Conservation (phyloP, 768 basidiomycete species). For the Boletus vermiculosoides region DNA sequence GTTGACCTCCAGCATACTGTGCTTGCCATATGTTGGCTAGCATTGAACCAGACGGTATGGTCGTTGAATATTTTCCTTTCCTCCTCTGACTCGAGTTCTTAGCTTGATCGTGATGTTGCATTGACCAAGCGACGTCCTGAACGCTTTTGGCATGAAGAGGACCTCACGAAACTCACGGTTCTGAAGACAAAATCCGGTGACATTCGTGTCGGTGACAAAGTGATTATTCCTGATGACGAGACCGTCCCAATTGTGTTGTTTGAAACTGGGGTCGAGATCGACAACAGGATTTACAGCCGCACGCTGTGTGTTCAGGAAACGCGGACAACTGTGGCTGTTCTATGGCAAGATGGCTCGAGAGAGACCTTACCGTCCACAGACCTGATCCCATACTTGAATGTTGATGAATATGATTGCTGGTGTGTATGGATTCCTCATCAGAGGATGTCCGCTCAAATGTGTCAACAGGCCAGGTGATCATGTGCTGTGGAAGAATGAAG, state of each 20-base stretch:
- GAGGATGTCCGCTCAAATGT: conserved; percentile 6
- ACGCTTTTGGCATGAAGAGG: conserved; percentile 69
- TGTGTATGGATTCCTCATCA: conserved; percentile 34
- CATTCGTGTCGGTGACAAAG: conserved; percentile 72
- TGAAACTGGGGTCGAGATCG: conserved; percentile 46
- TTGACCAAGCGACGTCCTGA: conserved; percentile 62
- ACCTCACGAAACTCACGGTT: conserved; percentile 62
- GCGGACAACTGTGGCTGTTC: conserved; percentile 61
- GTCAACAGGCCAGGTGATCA: conserved; percentile 82
- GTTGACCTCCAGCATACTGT: conserved; percentile 73
- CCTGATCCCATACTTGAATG: conserved; percentile 78
- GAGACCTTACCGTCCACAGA: conserved; percentile 61
- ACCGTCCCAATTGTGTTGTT: conserved; percentile 60
- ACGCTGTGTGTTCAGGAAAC: conserved; percentile 69
- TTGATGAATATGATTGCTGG: conserved; percentile 94
- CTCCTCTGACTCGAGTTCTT: conserved; percentile 2
- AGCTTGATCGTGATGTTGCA: conserved; percentile 64
- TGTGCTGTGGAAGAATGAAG: conserved; percentile 80
- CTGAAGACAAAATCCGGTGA: conserved; percentile 62
- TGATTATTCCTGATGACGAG: conserved; percentile 51
- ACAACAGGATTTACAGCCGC: conserved; percentile 49
- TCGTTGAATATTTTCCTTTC: neutral
- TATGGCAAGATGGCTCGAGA: conserved; percentile 85
- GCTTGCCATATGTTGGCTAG: conserved; percentile 82
- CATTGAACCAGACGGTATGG: conserved; percentile 79